phyloP scores from a whole-genome alignment of 202 grass and related monocot genomes.

The Panicum hallii region DNA sequence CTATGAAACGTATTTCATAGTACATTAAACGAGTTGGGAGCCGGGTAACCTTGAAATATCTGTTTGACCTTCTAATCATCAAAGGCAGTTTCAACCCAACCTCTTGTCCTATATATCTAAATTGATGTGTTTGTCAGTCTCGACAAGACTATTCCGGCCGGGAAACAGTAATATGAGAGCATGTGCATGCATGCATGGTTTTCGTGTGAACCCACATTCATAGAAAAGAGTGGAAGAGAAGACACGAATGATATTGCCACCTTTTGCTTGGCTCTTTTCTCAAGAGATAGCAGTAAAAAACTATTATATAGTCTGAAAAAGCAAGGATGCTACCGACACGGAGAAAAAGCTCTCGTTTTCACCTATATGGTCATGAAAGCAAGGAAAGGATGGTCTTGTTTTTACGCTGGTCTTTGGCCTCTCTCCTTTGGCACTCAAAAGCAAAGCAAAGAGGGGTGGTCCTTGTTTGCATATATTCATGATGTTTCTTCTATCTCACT shows the following conservation, averaged over 20 bases:
- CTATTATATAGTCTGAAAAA: conserved; percentile 55
- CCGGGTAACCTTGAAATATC: neutral
- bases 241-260: conserved; percentile 46
- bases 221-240: conserved; percentile 45
- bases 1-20: neutral
- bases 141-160: conserved; percentile 11
- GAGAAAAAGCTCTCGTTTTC: conserved; percentile 77
- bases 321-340: conserved; percentile 50
- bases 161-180: neutral
- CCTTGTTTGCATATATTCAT: conserved; percentile 86
- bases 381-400: conserved; percentile 83
- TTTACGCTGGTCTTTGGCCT: conserved; percentile 66
- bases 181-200: conserved; percentile 39
- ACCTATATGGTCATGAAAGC: conserved; percentile 71
- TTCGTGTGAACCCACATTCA: conserved; percentile 44
- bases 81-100: neutral
- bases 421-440: conserved; percentile 59
- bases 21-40: neutral
- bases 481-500: conserved; percentile 59
- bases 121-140: neutral
- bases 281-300: conserved; percentile 58
- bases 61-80: neutral
- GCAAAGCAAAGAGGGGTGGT: conserved; percentile 76
- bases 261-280: conserved; percentile 55
- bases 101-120: neutral